Evolutionary conservation across 2,329 filamentous ascomycete genomes (phyloP), one percentile per base, ranked within the genome.

Genomic region (Colletotrichum tofieldiae): DNA sequence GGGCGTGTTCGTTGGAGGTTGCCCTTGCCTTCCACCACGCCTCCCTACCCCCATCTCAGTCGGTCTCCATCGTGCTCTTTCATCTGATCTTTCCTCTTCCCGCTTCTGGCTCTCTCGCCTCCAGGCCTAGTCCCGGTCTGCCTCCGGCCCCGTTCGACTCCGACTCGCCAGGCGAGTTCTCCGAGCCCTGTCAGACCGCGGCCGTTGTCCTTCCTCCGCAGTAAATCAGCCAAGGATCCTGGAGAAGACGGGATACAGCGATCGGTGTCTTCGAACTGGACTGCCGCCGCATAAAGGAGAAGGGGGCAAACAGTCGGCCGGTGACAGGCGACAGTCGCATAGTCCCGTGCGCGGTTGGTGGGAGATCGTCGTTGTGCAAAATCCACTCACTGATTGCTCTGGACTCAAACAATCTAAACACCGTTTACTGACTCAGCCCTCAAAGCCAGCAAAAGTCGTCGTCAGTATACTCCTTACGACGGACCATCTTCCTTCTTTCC

Each of bases 61-160:
- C 49, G 39, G 16, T 32, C 35, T 58, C 64, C 60, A 61, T 35
- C 37, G 67, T 62, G 60, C 60, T 56, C 73, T 73, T 76, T 73
- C 76, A 58, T 76, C 76, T 75, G 75, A 77, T 77, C 72, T 75
- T 74, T 76, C 72, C 60, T 72, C 72, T 58, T 62, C 68, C 69
- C 68, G 43, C 62, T 64, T 72, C 39, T 52, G 56, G 35, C 43
- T 58, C 41, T 54, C 29, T 66, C 45, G 43, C 23, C 55, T 73
- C 23, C 69, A 63, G 47, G 59, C 60, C 47, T 65, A 51, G 54
- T 56, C 67, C 56, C 49, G 67, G 67, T 62, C 60, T 52, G 52
- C 51, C 51, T 49, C 66, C 54, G 32, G 54, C 23, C 65, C 70
- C 59, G 12, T 61, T 60, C 47, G 49, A 64, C 52, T 14, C 35